A percentile compares a stretch with the other conserved stretches of the same genome.
These are phyloP conservation scores for Trichoderma oligosporum DNA, from an alignment of 2,329 filamentous ascomycete genomes.

Conservation along the genomic window DNA sequence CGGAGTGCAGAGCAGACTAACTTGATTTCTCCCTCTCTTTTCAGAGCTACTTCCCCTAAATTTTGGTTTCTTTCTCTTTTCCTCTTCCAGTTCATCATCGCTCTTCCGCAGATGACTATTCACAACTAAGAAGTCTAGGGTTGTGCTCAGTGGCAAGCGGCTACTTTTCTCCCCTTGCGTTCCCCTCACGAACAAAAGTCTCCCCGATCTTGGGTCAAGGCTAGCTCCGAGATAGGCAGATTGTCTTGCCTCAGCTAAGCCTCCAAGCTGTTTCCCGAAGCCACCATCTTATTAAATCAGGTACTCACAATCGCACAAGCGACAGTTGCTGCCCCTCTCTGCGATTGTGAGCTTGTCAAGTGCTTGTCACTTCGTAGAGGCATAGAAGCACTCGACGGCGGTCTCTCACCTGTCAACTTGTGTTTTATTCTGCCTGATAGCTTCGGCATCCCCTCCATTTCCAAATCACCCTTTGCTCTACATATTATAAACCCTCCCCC, in stretches of 20 bases:
- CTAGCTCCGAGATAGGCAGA: slow-evolving; percentile 1
- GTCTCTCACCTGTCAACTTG: slow-evolving; percentile 7
- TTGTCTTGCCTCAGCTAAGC: slow-evolving; percentile 17
- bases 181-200: slow-evolving; percentile 12
- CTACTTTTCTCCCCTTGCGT: slow-evolving; percentile 1
- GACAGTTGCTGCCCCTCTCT: neutral
- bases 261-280: neutral
- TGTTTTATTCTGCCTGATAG: neutral
- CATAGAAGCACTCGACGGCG: neutral
- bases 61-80: neutral
- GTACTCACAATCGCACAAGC: neutral
- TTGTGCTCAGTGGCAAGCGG: neutral
- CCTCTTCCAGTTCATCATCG: neutral
- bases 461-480: slow-evolving; percentile 1
- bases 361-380: neutral
- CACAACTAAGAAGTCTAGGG: neutral
- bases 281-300: slow-evolving; percentile 2
- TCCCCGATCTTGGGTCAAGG: neutral
- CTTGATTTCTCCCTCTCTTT: neutral
- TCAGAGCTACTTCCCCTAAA: neutral
- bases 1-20: neutral
- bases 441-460: neutral
- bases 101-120: neutral
- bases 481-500: slow-evolving; percentile 13
- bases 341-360: neutral